Conservation (phyloP, 2,329 filamentous ascomycete species). For the Botrytis aclada region DNA sequence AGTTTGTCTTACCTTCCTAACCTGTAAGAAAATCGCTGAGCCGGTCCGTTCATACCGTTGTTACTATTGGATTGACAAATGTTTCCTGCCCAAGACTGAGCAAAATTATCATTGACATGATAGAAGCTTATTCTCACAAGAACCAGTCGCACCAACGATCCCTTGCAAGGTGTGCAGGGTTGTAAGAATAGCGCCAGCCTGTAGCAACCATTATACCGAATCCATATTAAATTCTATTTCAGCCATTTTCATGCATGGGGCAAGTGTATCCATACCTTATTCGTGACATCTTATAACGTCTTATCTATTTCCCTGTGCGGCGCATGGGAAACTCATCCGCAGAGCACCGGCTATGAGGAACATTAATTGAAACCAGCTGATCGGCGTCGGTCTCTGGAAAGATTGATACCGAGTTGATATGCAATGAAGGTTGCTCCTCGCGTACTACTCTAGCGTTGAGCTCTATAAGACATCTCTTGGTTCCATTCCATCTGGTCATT, state of each 20-base stretch:
- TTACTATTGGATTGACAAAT: not conserved
- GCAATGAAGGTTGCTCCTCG: not conserved
- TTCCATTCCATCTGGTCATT: not conserved
- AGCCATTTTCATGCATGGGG: conserved; percentile 29
- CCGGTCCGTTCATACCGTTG: conserved; percentile 33
- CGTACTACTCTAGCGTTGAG: not conserved
- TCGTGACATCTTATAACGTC: conserved; percentile 21
- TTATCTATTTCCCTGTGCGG: conserved; percentile 23
- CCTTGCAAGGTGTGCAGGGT: conserved; percentile 18
- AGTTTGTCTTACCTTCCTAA: conserved; percentile 10
- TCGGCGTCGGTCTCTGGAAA: conserved; percentile 21
- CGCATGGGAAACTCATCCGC: conserved; percentile 32
- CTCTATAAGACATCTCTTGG: conserved; percentile 12
- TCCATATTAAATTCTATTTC: conserved; percentile 25
- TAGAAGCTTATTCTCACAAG: not conserved
- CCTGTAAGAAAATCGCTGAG: conserved; percentile 24
- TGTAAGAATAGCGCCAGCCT: conserved; percentile 16
- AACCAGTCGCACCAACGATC: conserved; percentile 7
- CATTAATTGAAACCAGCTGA: conserved; percentile 34
- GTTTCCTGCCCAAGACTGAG: conserved; percentile 1
- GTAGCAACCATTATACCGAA: conserved; percentile 21
- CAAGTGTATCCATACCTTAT: conserved; percentile 22
- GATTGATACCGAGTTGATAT: conserved; percentile 3
- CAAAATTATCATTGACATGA: conserved; percentile 1
- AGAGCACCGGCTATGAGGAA: conserved; percentile 31